phyloP scores from a whole-genome alignment of 164 flowering plant genomes.

The Aristolochia fimbriata region DNA sequence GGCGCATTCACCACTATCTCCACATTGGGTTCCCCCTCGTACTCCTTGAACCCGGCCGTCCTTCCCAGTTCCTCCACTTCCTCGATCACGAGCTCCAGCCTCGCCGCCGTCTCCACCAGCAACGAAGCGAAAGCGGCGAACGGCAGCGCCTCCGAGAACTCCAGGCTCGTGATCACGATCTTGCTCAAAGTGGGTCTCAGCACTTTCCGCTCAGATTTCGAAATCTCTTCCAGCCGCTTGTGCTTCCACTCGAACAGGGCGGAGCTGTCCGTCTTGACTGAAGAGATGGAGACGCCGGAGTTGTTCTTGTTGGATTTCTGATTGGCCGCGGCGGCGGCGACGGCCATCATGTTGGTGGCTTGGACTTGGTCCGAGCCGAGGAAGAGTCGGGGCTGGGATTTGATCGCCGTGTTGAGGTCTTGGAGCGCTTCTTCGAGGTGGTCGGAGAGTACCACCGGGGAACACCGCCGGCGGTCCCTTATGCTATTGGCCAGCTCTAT shows the following conservation, averaged over 20 bases:
- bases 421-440: slow-evolving; percentile 63
- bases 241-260: slow-evolving; percentile 51
- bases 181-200: slow-evolving; percentile 72
- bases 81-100: slow-evolving; percentile 69
- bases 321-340: slow-evolving; percentile 28
- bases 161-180: slow-evolving; percentile 60
- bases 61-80: slow-evolving; percentile 79
- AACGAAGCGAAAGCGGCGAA: slow-evolving; percentile 94
- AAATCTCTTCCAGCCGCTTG: slow-evolving; percentile 16
- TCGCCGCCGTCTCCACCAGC: slow-evolving; percentile 77
- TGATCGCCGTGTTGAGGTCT: slow-evolving; percentile 64
- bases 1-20: slow-evolving; percentile 15
- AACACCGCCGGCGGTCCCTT: slow-evolving; percentile 47
- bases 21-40: slow-evolving; percentile 17
- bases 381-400: slow-evolving; percentile 81
- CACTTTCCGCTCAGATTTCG: slow-evolving; percentile 14
- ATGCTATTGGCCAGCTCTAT: slow-evolving; percentile 63
- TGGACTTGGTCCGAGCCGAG: slow-evolving; percentile 41
- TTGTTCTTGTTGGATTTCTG: slow-evolving; percentile 12
- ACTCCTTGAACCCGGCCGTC: slow-evolving; percentile 53
- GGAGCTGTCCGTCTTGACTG: slow-evolving; percentile 43
- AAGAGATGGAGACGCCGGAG: slow-evolving; percentile 27
- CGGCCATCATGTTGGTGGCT: slow-evolving; percentile 30
- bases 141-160: slow-evolving; percentile 93
- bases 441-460: slow-evolving; percentile 55